These are phyloP conservation scores for Sugiyamaella boreocaroliniensis DNA, from an alignment of 805 yeast species.

Conservation along the genomic window DNA sequence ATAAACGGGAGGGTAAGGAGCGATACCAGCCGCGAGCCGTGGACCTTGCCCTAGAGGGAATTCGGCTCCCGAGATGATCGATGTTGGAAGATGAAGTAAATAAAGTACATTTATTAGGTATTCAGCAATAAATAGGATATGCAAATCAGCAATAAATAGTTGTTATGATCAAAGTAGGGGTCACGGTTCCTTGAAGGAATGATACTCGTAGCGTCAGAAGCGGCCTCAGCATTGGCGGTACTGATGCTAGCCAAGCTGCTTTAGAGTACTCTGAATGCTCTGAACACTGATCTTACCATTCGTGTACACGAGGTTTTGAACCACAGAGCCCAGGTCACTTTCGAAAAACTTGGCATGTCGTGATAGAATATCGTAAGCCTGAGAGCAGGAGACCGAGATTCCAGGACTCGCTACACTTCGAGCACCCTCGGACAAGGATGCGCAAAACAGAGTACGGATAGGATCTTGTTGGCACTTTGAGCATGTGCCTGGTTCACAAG, in stretches of 20 bases:
- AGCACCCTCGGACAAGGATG: conserved; percentile 33
- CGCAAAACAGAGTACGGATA: conserved; percentile 79
- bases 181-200: too few species aligned
- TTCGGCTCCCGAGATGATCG: too few species aligned
- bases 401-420: conserved; percentile 22
- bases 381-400: conserved; percentile 66
- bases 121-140: too few species aligned
- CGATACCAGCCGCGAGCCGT: not conserved
- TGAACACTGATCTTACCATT: conserved; percentile 76
- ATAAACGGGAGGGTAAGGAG: not conserved
- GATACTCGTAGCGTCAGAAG: too few species aligned
- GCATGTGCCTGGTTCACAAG: conserved; percentile 52
- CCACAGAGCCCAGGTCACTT: conserved; percentile 57
- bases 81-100: too few species aligned
- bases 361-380: conserved; percentile 67
- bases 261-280: conserved; percentile 61
- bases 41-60: not conserved
- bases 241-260: conserved; percentile 32
- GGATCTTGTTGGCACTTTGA: conserved; percentile 79
- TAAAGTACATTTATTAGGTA: too few species aligned
- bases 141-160: too few species aligned
- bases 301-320: conserved; percentile 57
- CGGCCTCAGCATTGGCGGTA: too few species aligned
- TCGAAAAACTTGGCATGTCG: conserved; percentile 60
- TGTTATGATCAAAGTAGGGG: too few species aligned